Percentiles rank a stretch among this genome's conserved stretches.
Evolutionary conservation across 371 early-diverging fungal species (phyloP).

Genomic region (Apophysomyces ossiformis): DNA sequence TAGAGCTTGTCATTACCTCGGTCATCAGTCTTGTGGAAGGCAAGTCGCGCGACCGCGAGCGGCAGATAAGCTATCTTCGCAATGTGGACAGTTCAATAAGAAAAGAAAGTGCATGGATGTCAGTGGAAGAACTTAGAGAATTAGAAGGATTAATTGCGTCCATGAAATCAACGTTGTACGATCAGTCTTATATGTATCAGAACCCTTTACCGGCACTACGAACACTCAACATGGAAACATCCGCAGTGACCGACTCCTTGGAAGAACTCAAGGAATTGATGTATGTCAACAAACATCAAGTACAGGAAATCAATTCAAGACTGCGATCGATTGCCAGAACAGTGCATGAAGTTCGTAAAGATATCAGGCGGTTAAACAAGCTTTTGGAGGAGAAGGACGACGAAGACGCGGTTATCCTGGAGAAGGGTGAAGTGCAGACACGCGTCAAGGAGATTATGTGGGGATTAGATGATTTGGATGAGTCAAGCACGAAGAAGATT

Average conservation of each 20-base stretch:
- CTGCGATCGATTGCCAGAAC: conserved; percentile 57
- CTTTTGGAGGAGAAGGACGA: conserved; percentile 54
- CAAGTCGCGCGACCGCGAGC: conserved; percentile 52
- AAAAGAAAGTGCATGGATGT: conserved; percentile 47
- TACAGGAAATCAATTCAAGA: conserved; percentile 49
- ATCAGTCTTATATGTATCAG: conserved; percentile 40
- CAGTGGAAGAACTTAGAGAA: conserved; percentile 39
- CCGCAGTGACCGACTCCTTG: conserved; percentile 46
- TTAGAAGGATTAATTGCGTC: conserved; percentile 37
- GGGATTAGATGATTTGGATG: conserved; percentile 57
- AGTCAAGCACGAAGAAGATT: conserved; percentile 41
- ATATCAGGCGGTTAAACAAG: conserved; percentile 54
- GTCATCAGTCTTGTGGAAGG: conserved; percentile 47
- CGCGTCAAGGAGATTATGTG: conserved; percentile 59
- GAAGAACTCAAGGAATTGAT: conserved; percentile 59
- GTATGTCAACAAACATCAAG: conserved; percentile 56
- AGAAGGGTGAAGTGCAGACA: conserved; percentile 55
- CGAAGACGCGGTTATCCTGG: conserved; percentile 54
- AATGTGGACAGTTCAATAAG: conserved; percentile 42
- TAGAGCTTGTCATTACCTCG: conserved; percentile 51
- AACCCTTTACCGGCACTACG: conserved; percentile 48
- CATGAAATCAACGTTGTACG: conserved; percentile 43
- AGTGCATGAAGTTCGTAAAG: conserved; percentile 56
- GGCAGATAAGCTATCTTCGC: conserved; percentile 46
- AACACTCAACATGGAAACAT: conserved; percentile 45